Base-by-base conservation (phyloP, 2,329 filamentous ascomycete species). In the Exophiala alcalophila region DNA sequence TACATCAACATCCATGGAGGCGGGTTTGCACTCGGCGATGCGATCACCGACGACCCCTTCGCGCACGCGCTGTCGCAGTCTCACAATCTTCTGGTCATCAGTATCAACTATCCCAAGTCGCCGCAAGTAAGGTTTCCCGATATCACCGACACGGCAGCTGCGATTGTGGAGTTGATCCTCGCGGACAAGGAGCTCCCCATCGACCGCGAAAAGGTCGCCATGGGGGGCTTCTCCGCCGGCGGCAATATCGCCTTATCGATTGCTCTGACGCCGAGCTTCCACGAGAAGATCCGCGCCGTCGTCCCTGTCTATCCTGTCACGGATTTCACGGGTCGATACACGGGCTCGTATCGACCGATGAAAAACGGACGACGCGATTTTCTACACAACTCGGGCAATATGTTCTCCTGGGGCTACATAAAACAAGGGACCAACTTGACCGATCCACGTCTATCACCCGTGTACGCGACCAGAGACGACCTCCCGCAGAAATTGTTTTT, bases 1-100 rank as follows among this genome's bases (percentile, higher is more conserved):
- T 63, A 75, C 31, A 60, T 78, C 31, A 67, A 70, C 40, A 65
- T 76, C 52, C 75, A 78, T 51, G 74, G 74, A 39, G 73, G 74
- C 44, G 73, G 72, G 25, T 75, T 73, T 54, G 61, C 63, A 19
- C 20, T 77, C 29, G 66, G 69, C 57, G 54, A 64, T 15, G 65
- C 72, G 1, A 45, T 59, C 34, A 58, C 69, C 30, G 70, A 74
- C 52, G 71, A 76, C 57, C 52, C 53, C 12, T 73, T 73, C 62
- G 74, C 70, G 57, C 57, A 57, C 26, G 49, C 53, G 40, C 72
- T 73, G 49, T 62, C 71, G 16, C 59, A 65, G 35, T 48, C 56
- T 1, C 62, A 68, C 38, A 53, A 57, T 36, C 60, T 70, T 43
- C 57, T 76, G 5, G 70, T 76, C 10, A 55, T 76, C 10, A 66